Conservation (phyloP, 2,329 filamentous ascomycete genomes). For the Colletotrichum phormii region DNA sequence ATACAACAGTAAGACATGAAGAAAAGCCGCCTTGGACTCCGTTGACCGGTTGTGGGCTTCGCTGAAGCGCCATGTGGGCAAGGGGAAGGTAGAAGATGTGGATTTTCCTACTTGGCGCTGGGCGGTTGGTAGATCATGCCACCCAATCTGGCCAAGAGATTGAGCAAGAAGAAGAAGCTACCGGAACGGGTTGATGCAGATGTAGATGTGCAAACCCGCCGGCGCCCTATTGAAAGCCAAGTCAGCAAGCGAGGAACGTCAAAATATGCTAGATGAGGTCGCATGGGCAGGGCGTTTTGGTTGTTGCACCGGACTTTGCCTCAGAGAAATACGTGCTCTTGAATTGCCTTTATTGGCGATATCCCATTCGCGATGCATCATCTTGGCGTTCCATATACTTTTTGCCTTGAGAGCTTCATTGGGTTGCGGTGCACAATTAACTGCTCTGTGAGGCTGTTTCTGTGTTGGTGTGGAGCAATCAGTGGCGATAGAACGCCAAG, state of each 20-base stretch:
- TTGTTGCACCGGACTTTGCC: neutral
- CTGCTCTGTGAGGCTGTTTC: neutral
- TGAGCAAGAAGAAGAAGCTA: neutral
- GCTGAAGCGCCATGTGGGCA: neutral
- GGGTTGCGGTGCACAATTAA: neutral
- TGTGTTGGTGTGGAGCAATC: neutral
- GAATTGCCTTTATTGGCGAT: neutral
- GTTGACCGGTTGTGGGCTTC: neutral
- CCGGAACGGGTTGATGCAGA: neutral
- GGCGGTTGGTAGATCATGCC: constrained; percentile 28
- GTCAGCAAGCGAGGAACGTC: constrained; percentile 22
- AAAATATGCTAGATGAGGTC: neutral
- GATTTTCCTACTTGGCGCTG: constrained; percentile 13
- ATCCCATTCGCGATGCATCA: neutral
- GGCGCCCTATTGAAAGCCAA: constrained; percentile 17
- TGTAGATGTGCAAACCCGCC: constrained; percentile 2
- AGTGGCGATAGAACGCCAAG: constrained; percentile 11
- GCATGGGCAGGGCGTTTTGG: neutral
- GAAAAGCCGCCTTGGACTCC: neutral
- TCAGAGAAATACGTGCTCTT: neutral
- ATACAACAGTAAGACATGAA: neutral
- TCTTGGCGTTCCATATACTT: constrained; percentile 4
- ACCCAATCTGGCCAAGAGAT: constrained; percentile 33
- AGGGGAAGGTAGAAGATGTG: neutral
- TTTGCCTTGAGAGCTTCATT: neutral